Percentiles rank a stretch among this genome's conserved stretches.
phyloP scores from a whole-genome alignment of 2,329 filamentous ascomycete species.

The Neofusicoccum ribis region DNA sequence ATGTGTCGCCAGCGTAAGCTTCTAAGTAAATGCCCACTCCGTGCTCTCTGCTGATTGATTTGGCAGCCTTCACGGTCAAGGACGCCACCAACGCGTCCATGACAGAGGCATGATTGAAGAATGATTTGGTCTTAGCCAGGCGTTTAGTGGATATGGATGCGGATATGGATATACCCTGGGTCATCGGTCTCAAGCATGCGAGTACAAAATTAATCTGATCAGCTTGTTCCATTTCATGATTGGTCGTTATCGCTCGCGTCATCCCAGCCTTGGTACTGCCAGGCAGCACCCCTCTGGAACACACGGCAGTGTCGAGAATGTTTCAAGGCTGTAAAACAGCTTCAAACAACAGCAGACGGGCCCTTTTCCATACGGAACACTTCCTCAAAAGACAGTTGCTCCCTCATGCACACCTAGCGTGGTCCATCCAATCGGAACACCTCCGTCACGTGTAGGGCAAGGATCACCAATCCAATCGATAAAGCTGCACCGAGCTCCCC shows the following conservation, averaged over 20 bases:
- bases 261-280: neutral
- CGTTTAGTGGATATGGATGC: neutral
- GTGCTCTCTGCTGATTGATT: conserved; percentile 21
- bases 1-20: conserved; percentile 91
- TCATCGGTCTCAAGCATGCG: conserved; percentile 1
- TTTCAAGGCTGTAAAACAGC: neutral
- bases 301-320: neutral
- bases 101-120: conserved; percentile 10
- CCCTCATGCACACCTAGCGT: neutral
- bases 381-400: too few relatives aligned
- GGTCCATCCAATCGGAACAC: neutral
- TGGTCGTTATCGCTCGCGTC: neutral
- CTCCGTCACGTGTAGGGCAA: conserved; percentile 15
- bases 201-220: conserved; percentile 6
- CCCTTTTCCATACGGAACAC: too few relatives aligned
- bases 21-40: neutral
- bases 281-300: neutral
- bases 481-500: conserved; percentile 19
- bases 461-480: conserved; percentile 20
- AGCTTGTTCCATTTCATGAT: conserved; percentile 11
- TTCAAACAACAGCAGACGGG: too few relatives aligned
- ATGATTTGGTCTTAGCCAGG: neutral
- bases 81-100: conserved; percentile 25
- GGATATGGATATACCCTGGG: conserved; percentile 13
- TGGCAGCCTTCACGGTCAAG: conserved; percentile 41